phyloP scores from a whole-genome alignment of 225 moss, liverwort and hornwort genomes.

The Bryum argenteum region DNA sequence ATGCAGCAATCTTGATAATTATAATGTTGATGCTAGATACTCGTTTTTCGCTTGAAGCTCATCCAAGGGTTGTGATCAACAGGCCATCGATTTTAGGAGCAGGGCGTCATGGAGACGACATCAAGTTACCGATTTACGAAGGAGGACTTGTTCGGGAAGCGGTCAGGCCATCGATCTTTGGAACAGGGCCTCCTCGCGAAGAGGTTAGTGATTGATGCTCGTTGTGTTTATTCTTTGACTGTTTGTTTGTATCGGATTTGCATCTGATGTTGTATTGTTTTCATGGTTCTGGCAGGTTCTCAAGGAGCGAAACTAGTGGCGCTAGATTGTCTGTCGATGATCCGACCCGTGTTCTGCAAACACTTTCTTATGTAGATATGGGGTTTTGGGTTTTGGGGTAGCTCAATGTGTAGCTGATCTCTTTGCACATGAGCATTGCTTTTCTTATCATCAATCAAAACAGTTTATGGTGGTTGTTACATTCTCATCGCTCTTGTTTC shows the following conservation, averaged over 20 bases:
- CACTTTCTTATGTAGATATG: too few species aligned
- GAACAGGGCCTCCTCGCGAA: constrained; percentile 23
- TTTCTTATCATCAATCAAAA: too few species aligned
- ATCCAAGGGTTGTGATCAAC: background rate
- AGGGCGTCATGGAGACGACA: constrained; percentile 26
- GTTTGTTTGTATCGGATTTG: background rate
- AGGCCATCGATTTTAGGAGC: constrained; percentile 30
- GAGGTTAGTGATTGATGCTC: constrained; percentile 8
- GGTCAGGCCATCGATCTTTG: constrained; percentile 28
- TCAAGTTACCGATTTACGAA: constrained; percentile 22
- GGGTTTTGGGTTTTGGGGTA: too few species aligned
- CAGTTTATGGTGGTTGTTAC: too few species aligned
- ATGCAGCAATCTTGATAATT: background rate
- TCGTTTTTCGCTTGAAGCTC: background rate
- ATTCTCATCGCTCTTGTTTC: too few species aligned
- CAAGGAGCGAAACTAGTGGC: background rate
- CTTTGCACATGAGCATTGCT: too few species aligned
- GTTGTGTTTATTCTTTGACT: background rate
- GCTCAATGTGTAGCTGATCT: too few species aligned
- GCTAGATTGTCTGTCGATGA: background rate
- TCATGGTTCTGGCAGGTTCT: constrained; percentile 20
- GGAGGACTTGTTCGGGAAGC: background rate
- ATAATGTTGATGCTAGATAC: background rate
- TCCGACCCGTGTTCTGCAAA: background rate
- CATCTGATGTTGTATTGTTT: background rate